phyloP scores from a whole-genome alignment of 805 yeast genomes.

The Nakazawaea ambrosiae region DNA sequence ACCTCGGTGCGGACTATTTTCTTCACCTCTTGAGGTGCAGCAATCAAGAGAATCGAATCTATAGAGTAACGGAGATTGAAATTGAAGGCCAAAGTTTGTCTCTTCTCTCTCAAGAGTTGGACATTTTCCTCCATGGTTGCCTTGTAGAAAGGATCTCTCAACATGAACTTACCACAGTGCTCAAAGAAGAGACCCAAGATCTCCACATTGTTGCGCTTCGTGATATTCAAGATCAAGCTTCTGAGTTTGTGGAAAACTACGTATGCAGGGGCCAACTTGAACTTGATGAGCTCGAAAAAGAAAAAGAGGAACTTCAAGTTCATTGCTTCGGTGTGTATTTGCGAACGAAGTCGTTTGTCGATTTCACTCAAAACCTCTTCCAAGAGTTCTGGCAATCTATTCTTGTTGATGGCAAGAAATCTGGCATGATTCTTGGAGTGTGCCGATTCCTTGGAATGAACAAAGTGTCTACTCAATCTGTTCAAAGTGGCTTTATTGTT shows the following conservation, averaged over 20 bases:
- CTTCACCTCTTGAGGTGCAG: conserved; percentile 48
- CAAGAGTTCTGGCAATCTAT: conserved; percentile 42
- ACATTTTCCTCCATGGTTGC: conserved; percentile 60
- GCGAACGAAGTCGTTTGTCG: conserved; percentile 56
- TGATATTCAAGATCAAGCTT: conserved; percentile 43
- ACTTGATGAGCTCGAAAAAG: conserved; percentile 71
- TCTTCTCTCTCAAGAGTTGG: conserved; percentile 41
- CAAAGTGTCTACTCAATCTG: conserved; percentile 29
- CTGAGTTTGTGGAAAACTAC: conserved; percentile 69
- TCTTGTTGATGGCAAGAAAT: conserved; percentile 57
- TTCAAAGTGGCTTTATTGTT: conserved; percentile 70
- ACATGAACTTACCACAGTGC: conserved; percentile 58
- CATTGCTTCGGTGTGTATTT: conserved; percentile 44
- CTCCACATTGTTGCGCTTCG: conserved; percentile 57
- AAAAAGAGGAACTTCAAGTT: conserved; percentile 54
- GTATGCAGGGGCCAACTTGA: conserved; percentile 64
- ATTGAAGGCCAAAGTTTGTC: conserved; percentile 40
- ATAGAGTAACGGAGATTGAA: conserved; percentile 33
- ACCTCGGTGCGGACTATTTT: conserved; percentile 19
- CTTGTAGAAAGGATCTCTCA: conserved; percentile 48
- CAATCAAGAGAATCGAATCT: conserved; percentile 43
- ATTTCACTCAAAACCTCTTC: conserved; percentile 24
- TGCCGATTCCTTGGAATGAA: neutral
- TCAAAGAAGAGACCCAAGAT: conserved; percentile 67
- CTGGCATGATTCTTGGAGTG: conserved; percentile 48